Percentiles rank a stretch among this genome's conserved stretches.
These are phyloP conservation scores for Stephanodiscus triporus DNA, from an alignment of 108 stramenopile species.

Conservation along the genomic window DNA sequence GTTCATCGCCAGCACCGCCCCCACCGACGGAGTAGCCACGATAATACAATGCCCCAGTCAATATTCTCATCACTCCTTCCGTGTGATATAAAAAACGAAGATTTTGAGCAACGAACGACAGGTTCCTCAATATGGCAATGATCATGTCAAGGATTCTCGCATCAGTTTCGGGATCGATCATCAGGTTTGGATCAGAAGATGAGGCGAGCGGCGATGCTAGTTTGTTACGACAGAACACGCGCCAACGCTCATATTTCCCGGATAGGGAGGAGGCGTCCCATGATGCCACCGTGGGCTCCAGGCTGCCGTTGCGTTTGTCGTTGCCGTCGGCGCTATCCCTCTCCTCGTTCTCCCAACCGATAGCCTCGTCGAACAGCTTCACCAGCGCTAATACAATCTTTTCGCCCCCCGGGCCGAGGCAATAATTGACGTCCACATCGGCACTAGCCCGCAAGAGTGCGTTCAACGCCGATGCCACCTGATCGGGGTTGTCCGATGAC, in stretches of 20 bases:
- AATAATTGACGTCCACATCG: slow-evolving; percentile 64
- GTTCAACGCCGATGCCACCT: slow-evolving; percentile 62
- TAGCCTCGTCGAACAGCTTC: slow-evolving; percentile 58
- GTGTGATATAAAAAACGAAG: slow-evolving; percentile 71
- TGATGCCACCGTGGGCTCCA: slow-evolving; percentile 41
- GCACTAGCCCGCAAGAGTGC: slow-evolving; percentile 59
- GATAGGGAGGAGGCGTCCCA: slow-evolving; percentile 44
- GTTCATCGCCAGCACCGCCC: slow-evolving; percentile 12
- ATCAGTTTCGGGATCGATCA: slow-evolving; percentile 45
- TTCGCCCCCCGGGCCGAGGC: slow-evolving; percentile 59
- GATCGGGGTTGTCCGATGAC: slow-evolving; percentile 25
- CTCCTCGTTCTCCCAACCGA: slow-evolving; percentile 53
- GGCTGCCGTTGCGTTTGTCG: slow-evolving; percentile 8
- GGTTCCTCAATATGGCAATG: slow-evolving; percentile 39
- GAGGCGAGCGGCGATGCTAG: slow-evolving; percentile 54
- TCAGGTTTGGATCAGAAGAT: slow-evolving; percentile 72
- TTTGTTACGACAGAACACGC: slow-evolving; percentile 44
- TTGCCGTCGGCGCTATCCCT: neutral
- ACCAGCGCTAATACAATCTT: slow-evolving; percentile 54
- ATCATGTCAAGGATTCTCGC: slow-evolving; percentile 37
- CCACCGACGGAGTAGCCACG: slow-evolving; percentile 23
- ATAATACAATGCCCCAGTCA: slow-evolving; percentile 79
- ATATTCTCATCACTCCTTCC: slow-evolving; percentile 49
- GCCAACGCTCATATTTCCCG: slow-evolving; percentile 35
- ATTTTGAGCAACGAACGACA: slow-evolving; percentile 70